Evolutionary conservation across 495 filamentous ascomycete genomes (phyloP).

Genomic region (Entonaema liquescens): DNA sequence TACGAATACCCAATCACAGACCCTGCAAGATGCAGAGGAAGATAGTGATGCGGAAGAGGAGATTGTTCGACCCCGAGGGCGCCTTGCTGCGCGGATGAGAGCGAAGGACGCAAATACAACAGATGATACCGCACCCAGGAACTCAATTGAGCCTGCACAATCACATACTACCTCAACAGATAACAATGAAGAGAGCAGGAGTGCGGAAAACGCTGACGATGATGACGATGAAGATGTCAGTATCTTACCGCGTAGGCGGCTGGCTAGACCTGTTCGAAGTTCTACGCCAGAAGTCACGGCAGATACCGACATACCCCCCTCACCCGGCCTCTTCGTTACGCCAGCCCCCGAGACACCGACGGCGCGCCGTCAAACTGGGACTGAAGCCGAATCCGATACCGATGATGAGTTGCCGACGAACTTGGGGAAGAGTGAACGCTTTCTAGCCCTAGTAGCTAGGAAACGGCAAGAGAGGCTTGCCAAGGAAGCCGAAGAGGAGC

Average conservation of each 20-base stretch:
- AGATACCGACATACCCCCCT: constrained; percentile 21
- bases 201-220: constrained; percentile 20
- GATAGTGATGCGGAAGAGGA: constrained; percentile 57
- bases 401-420: constrained; percentile 58
- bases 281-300: constrained; percentile 44
- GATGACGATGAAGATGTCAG: constrained; percentile 44
- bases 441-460: constrained; percentile 72
- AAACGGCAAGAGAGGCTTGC: constrained; percentile 75
- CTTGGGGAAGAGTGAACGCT: constrained; percentile 62
- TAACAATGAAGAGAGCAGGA: neutral
- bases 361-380: constrained; percentile 22
- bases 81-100: constrained; percentile 75
- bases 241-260: constrained; percentile 42
- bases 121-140: neutral
- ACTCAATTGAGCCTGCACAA: constrained; percentile 19
- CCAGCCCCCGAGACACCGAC: constrained; percentile 43
- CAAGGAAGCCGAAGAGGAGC: constrained; percentile 65
- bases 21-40: constrained; percentile 35
- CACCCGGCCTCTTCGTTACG: constrained; percentile 54
- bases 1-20: constrained; percentile 2
- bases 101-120: constrained; percentile 36
- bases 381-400: constrained; percentile 50
- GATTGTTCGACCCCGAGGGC: constrained; percentile 70
- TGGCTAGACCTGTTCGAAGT: constrained; percentile 46
- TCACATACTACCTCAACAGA: constrained; percentile 8